Percentiles rank a stretch among this genome's conserved stretches.
These are phyloP conservation scores for Ocimum tenuiflorum DNA, from an alignment of 257 asterid species.

Conservation along the genomic window DNA sequence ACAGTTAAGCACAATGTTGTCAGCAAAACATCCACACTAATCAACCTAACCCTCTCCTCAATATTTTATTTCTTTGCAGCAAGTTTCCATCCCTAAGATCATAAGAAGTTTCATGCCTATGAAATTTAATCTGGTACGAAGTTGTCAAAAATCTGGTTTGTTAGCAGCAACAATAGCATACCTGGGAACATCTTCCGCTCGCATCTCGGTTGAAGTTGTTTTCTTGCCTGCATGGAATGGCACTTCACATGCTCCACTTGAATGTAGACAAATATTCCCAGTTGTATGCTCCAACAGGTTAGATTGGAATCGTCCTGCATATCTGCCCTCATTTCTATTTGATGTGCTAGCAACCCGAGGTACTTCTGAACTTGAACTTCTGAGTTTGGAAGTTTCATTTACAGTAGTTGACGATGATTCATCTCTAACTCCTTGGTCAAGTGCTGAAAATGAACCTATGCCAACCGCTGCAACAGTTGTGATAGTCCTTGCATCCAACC, in stretches of 20 bases:
- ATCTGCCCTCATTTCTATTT: slow-evolving; percentile 22
- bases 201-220: slow-evolving; percentile 31
- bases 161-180: slow-evolving; percentile 25
- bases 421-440: slow-evolving; percentile 32
- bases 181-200: slow-evolving; percentile 37
- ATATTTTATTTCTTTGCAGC: slow-evolving; percentile 27
- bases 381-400: slow-evolving; percentile 26
- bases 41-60: slow-evolving; percentile 26
- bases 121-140: slow-evolving; percentile 28
- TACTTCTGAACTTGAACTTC: slow-evolving; percentile 27
- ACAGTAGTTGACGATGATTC: slow-evolving; percentile 24
- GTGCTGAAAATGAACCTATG: slow-evolving; percentile 29
- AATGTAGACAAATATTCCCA: slow-evolving; percentile 32
- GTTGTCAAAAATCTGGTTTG: slow-evolving; percentile 30
- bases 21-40: slow-evolving; percentile 25
- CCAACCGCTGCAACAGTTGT: slow-evolving; percentile 33
- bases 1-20: slow-evolving; percentile 29
- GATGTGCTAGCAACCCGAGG: slow-evolving; percentile 24
- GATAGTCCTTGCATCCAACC: slow-evolving; percentile 47
- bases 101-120: slow-evolving; percentile 22
- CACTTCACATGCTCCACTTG: slow-evolving; percentile 23
- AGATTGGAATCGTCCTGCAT: slow-evolving; percentile 23
- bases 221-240: slow-evolving; percentile 24
- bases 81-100: slow-evolving; percentile 26
- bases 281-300: slow-evolving; percentile 33